These are phyloP conservation scores for Teunomyces kruisii DNA, from an alignment of 805 yeast genomes.

Conservation along the genomic window DNA sequence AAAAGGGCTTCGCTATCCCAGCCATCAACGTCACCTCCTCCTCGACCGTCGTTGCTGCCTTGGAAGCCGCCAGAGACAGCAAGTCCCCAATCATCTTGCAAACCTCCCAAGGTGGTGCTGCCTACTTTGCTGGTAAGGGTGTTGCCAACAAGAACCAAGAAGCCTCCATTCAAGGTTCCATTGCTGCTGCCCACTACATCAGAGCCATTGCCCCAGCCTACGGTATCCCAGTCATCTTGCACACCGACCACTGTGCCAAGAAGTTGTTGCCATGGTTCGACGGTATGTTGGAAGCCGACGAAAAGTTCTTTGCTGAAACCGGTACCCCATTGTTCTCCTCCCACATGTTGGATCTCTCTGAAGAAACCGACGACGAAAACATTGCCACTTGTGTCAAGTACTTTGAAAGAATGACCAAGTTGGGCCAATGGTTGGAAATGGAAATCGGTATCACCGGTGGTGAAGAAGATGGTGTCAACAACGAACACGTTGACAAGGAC, in stretches of 20 bases:
- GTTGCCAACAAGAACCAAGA: slow-evolving; percentile 88
- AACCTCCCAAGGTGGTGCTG: slow-evolving; percentile 99
- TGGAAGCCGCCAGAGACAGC: slow-evolving; percentile 50
- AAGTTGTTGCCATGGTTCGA: slow-evolving; percentile 98
- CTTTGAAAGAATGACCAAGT: slow-evolving; percentile 89
- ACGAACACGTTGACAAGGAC: slow-evolving; percentile 87
- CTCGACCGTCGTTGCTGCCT: slow-evolving; percentile 71
- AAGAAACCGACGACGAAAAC: slow-evolving; percentile 95
- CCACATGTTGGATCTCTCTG: slow-evolving; percentile 97
- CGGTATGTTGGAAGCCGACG: slow-evolving; percentile 96
- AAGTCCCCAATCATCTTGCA: slow-evolving; percentile 93
- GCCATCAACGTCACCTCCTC: slow-evolving; percentile 98
- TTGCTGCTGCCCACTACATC: slow-evolving; percentile 98
- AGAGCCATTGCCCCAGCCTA: slow-evolving; percentile 95
- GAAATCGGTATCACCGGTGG: slow-evolving; percentile 99
- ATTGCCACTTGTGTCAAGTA: slow-evolving; percentile 91
- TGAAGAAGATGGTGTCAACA: slow-evolving; percentile 99
- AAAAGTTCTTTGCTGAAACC: slow-evolving; percentile 78
- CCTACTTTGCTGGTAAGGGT: slow-evolving; percentile 99
- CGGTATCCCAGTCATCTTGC: slow-evolving; percentile 95
- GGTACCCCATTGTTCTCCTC: slow-evolving; percentile 98
- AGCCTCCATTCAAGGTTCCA: slow-evolving; percentile 91
- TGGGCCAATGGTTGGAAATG: slow-evolving; percentile 99
- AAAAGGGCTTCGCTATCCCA: slow-evolving; percentile 93
- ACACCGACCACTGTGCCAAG: slow-evolving; percentile 99